Evolutionary conservation across 768 basidiomycete genomes (phyloP).

Genomic region (Mycena maculata): DNA sequence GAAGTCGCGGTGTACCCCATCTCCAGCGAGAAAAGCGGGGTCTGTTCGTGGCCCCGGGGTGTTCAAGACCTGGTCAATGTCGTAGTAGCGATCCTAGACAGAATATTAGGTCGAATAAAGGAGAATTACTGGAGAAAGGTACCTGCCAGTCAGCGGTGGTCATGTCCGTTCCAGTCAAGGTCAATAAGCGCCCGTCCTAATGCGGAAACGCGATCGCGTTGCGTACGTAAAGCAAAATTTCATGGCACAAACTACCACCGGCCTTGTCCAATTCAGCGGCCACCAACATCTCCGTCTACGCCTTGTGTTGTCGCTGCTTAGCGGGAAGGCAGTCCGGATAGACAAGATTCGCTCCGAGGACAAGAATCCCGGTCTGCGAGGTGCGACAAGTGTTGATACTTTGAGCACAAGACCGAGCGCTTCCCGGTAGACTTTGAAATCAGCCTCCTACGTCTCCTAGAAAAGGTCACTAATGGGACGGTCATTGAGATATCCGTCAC

Average conservation of each 20-base stretch:
- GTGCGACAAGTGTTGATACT: too few relatives aligned
- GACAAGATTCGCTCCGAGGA: slow-evolving; percentile 91
- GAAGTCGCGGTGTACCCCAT: slow-evolving; percentile 65
- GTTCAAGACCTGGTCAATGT: slow-evolving; percentile 90
- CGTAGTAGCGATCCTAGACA: slow-evolving; percentile 68
- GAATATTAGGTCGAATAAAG: not conserved
- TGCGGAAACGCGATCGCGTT: slow-evolving; percentile 8
- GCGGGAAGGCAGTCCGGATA: slow-evolving; percentile 85
- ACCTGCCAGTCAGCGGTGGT: slow-evolving; percentile 52
- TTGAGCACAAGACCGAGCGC: slow-evolving; percentile 7
- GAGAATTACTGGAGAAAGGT: slow-evolving; percentile 27
- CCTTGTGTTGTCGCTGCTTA: slow-evolving; percentile 89
- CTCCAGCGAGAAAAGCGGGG: slow-evolving; percentile 82
- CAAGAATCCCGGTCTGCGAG: slow-evolving; percentile 95
- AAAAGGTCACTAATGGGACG: slow-evolving; percentile 94
- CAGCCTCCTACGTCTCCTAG: slow-evolving; percentile 86
- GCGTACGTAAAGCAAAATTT: slow-evolving; percentile 22
- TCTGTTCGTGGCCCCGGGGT: slow-evolving; percentile 91
- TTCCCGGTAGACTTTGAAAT: slow-evolving; percentile 84
- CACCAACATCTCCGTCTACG: slow-evolving; percentile 88
- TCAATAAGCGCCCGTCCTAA: slow-evolving; percentile 16
- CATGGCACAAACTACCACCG: slow-evolving; percentile 57
- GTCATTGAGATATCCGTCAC: slow-evolving; percentile 97
- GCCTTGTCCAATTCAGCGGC: slow-evolving; percentile 74
- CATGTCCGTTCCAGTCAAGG: slow-evolving; percentile 2